Evolutionary conservation across 441 rosid genomes (phyloP), one percentile per base, ranked within the genome.

Genomic region (Arabidopsis hybrid): DNA sequence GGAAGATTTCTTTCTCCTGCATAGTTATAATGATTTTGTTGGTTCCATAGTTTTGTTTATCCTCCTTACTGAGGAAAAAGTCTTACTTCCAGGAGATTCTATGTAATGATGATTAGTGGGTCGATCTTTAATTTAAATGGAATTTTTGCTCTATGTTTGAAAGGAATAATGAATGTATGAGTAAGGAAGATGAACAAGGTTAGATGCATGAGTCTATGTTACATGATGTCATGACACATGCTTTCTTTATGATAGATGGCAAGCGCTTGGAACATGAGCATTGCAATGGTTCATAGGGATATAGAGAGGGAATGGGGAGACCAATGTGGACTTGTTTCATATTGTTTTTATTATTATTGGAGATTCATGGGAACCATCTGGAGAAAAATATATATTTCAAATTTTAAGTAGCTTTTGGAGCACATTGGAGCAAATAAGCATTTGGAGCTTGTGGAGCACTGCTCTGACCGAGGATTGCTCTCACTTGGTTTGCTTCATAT

Each of bases 241-340:
- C 97, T 95, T 95, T 92, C 88, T 91, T 87, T 85, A 91, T 92
- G 95, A 87, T 95, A 95, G 99, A 95, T 95, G 92, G 82, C 96
- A 89, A 92, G 96, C 93, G 92, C 93, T 89, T 88, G 98, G 98
- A 81, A 89, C 86, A 73, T 86, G 93, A 89, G 97, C 99, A 88
- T 89, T 91, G 99, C 92, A 85, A 88, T 88, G 91, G 85, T 92
- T 83, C 92, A 79, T 91, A 91, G 97, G 86, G 87, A 85, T 85
- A 85, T 88, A 88, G 93, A 85, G 86, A 85, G 97, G 95, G 97
- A 84, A 89, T 88, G 91, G 88, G 64, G 93, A 85, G 89, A 85
- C 82, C 98, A 81, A 76, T 83, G 84, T 90, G 91, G 86, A 87
- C 75, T 89, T 81, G 73, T 89, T 59, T 87, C 86, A 77, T 88